Percentiles rank a stretch among this genome's conserved stretches.
phyloP scores from a whole-genome alignment of 257 asterid genomes.

The Scutellaria barbata region DNA sequence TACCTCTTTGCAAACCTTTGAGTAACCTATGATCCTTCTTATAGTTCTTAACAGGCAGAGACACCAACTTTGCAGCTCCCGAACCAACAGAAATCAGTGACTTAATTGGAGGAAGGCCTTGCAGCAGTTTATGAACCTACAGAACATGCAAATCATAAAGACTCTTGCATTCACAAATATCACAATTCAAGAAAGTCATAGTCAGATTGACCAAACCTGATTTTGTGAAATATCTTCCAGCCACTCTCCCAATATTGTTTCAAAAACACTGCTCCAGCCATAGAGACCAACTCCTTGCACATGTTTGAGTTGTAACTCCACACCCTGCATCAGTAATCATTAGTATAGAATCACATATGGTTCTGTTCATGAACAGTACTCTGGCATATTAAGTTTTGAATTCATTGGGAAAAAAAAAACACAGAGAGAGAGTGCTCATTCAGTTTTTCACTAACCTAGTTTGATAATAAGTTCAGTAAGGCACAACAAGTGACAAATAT shows the following conservation, averaged over 20 bases:
- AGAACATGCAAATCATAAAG: constrained; percentile 32
- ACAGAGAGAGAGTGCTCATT: background rate
- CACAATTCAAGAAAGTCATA: constrained; percentile 34
- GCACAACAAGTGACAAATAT: background rate
- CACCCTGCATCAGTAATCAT: constrained; percentile 65
- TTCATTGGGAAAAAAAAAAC: too few relatives aligned
- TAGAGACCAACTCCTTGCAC: constrained; percentile 88
- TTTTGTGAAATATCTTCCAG: constrained; percentile 95
- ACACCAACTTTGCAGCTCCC: constrained; percentile 94
- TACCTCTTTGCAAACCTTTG: constrained; percentile 99
- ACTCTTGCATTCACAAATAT: constrained; percentile 31
- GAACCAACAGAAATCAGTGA: constrained; percentile 96
- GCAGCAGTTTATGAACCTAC: constrained; percentile 83
- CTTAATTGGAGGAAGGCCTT: constrained; percentile 96
- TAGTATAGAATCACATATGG: constrained; percentile 20
- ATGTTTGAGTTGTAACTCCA: constrained; percentile 87
- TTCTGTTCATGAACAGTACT: constrained; percentile 13
- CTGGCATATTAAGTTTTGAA: constrained; percentile 7
- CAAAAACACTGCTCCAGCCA: constrained; percentile 86
- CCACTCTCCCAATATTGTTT: constrained; percentile 91
- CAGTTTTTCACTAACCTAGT: constrained; percentile 1
- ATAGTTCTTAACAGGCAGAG: constrained; percentile 85
- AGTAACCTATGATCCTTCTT: constrained; percentile 80
- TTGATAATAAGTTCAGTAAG: constrained; percentile 17
- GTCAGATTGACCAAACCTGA: constrained; percentile 61